phyloP scores from a whole-genome alignment of 768 basidiomycete genomes.

The Pulveroboletus sp. region DNA sequence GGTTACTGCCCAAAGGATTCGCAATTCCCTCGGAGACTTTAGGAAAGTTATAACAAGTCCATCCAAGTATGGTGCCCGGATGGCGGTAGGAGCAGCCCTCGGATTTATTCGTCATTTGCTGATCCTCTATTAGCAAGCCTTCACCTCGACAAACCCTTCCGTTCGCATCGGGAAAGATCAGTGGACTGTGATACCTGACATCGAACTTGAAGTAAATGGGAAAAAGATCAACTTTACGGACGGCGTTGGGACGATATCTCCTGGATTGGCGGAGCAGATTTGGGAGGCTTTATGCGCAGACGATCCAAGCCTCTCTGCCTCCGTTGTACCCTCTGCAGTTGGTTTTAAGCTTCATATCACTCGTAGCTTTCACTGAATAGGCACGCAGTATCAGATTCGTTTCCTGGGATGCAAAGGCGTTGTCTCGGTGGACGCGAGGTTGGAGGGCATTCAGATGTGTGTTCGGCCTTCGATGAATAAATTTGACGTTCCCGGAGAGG shows the following conservation, averaged over 20 bases:
- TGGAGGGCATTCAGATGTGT: conserved; percentile 61
- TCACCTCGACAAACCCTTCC: conserved; percentile 77
- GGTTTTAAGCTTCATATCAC: conserved; percentile 23
- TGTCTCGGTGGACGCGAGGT: conserved; percentile 60
- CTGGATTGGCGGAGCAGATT: conserved; percentile 52
- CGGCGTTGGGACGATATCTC: conserved; percentile 78
- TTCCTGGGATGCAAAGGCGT: conserved; percentile 85
- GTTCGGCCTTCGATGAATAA: conserved; percentile 75
- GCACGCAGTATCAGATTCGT: conserved; percentile 67
- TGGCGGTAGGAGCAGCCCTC: conserved; percentile 41
- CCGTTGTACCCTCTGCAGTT: conserved; percentile 59
- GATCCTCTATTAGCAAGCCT: conserved; percentile 51
- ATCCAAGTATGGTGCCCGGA: conserved; percentile 81
- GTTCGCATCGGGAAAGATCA: conserved; percentile 53
- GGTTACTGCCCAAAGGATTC: conserved; percentile 58
- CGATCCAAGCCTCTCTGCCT: conserved; percentile 34
- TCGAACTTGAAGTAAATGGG: too few species aligned
- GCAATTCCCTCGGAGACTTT: conserved; percentile 68
- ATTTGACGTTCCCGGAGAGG: conserved; percentile 52
- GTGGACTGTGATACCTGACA: conserved; percentile 64
- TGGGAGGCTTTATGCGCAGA: conserved; percentile 53
- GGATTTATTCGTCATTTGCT: not conserved
- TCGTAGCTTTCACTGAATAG: not conserved
- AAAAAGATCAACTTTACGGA: conserved; percentile 60
- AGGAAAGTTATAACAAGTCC: conserved; percentile 52